Conservation (phyloP, 148 eudicot species). For the Rhododendron griersonianum region DNA sequence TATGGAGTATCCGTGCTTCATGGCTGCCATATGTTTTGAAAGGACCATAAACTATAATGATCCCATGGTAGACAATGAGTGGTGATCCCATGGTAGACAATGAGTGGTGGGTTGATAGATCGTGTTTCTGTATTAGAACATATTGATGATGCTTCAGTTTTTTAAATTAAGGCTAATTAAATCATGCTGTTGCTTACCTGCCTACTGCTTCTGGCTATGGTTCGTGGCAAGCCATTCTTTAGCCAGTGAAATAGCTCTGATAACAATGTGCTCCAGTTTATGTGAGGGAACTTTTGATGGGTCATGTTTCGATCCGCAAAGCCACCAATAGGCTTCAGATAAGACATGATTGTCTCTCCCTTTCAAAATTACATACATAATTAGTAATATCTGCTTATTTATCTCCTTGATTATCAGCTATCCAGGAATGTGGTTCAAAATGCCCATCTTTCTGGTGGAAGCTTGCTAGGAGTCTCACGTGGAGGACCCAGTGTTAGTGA, state of each 20-base stretch:
- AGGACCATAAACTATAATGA: neutral
- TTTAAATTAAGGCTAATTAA: neutral
- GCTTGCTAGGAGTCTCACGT: conserved; percentile 96
- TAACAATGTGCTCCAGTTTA: neutral
- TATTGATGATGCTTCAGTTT: neutral
- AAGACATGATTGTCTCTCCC: neutral
- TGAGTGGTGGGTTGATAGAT: neutral
- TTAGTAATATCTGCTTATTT: neutral
- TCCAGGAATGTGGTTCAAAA: conserved; percentile 92
- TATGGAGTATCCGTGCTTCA: neutral
- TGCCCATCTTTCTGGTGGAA: conserved; percentile 94
- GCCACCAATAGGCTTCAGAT: neutral
- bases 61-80: neutral
- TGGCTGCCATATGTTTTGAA: neutral
- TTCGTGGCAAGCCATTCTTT: neutral
- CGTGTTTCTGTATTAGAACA: neutral
- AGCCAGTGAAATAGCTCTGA: neutral
- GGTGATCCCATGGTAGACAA: neutral
- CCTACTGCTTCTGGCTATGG: neutral
- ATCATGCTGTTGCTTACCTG: neutral
- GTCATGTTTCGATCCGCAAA: neutral
- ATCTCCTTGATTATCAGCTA: conserved; percentile 37
- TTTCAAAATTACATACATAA: neutral
- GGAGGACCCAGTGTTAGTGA: conserved; percentile 82
- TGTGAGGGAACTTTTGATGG: neutral